These are phyloP conservation scores for Leccinum sublutescens DNA, from an alignment of 768 basidiomycete species.

Conservation along the genomic window DNA sequence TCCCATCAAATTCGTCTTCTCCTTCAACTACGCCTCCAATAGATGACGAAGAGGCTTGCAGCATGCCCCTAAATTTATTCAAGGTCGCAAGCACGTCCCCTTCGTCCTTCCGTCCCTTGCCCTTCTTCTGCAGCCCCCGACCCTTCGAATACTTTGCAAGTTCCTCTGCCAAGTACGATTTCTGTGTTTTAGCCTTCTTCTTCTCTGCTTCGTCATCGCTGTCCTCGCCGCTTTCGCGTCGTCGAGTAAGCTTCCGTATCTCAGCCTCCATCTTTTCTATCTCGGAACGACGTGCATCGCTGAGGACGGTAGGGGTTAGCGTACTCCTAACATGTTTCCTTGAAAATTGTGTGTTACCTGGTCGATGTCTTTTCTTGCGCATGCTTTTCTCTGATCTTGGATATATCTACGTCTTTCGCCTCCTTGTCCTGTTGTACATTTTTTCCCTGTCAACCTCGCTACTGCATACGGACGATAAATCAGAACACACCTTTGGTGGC, in stretches of 20 bases:
- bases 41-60: slow-evolving; percentile 45
- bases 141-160: slow-evolving; percentile 76
- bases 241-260: slow-evolving; percentile 72
- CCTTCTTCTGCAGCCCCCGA: slow-evolving; percentile 55
- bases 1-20: slow-evolving; percentile 20
- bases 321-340: no score
- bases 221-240: slow-evolving; percentile 51
- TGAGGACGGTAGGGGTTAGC: slow-evolving; percentile 28
- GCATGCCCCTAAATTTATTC: slow-evolving; percentile 67
- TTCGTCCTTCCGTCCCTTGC: slow-evolving; percentile 66
- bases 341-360: slow-evolving; percentile 40
- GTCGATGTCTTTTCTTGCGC: slow-evolving; percentile 64
- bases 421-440: slow-evolving; percentile 3
- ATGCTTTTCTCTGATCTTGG: slow-evolving; percentile 74
- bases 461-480: neutral
- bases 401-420: slow-evolving; percentile 46
- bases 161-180: slow-evolving; percentile 78
- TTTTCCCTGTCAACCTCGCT: neutral
- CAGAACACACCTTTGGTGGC: slow-evolving; percentile 18
- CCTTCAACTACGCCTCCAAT: slow-evolving; percentile 26
- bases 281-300: slow-evolving; percentile 65
- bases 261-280: slow-evolving; percentile 89
- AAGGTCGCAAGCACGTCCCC: slow-evolving; percentile 66
- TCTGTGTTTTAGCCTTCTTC: slow-evolving; percentile 54
- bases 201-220: slow-evolving; percentile 63